Conservation (phyloP, 441 rosid species). For the Gossypium davidsonii region DNA sequence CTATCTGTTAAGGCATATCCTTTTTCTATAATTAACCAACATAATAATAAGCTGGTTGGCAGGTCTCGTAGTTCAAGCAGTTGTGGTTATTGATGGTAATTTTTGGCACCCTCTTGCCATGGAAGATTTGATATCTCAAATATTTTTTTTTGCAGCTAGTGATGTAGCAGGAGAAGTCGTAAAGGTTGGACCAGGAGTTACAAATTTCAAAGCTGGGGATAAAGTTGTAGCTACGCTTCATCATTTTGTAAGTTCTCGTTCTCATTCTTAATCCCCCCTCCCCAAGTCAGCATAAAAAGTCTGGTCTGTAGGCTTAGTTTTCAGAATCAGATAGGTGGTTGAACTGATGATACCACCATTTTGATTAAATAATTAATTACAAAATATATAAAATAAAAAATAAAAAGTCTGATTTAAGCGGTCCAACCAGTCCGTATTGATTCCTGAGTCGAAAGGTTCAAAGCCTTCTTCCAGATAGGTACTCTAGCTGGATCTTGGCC, state of each 20-base stretch:
- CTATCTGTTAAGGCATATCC: neutral
- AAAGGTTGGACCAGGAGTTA: conserved; percentile 52
- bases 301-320: no score
- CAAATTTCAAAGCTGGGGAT: conserved; percentile 64
- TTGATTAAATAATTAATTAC: no score
- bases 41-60: neutral
- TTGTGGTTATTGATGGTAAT: neutral
- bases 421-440: no score
- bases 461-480: no score
- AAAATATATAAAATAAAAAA: no score
- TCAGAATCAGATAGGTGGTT: no score
- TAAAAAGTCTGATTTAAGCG: no score
- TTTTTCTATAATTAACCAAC: neutral
- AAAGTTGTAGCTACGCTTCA: conserved; percentile 56
- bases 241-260: conserved; percentile 18
- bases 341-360: no score
- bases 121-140: neutral
- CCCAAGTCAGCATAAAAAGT: neutral
- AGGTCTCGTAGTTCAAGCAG: neutral
- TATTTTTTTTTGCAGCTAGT: neutral
- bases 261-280: neutral
- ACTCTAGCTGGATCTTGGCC: no score
- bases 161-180: conserved; percentile 77
- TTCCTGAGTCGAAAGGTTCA: no score
- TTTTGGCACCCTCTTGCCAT: neutral